Base-by-base conservation (phyloP, 2,329 filamentous ascomycete species). In the Exserohilum rostratum region DNA sequence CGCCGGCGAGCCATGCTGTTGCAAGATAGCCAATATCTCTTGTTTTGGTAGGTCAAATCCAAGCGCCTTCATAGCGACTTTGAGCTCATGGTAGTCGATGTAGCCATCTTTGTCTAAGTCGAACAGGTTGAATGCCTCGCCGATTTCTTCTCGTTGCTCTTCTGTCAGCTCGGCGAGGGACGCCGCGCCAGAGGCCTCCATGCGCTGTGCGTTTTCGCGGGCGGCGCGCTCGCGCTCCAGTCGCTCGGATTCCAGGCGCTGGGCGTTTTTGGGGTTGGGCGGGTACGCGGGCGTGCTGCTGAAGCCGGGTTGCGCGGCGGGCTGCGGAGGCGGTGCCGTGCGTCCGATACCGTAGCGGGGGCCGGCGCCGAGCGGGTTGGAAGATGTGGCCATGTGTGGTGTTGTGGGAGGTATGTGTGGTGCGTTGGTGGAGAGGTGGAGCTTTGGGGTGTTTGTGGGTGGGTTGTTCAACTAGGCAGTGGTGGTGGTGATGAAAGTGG, bases 21-120 rank as follows among this genome's bases (percentile, higher is more conserved):
- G 89, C 57, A 99, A 84, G 58, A 96, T 86, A 40, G 84, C 80
- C 68, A 93, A 88, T 57, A 96, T 91, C 66, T 96, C 91, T 58
- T 87, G 82, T 76, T 96, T 96, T 55, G 91, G 85, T 45, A 96
- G 82, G 69, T 96, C 91, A 80, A 98, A 98, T 61, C 95, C 95
- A 1, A 99, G 87, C 3, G 95, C 95, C 74, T 96, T 95, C 68
- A 98, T 88, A 57, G 93, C 92, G 78, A 98, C 95, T 77, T 95
- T 93, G 74, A 98, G 90, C 79, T 99, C 95, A 79, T 98, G 95
- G 81, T 96, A 98, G 80, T 98, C 93, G 72, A 99, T 91, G 76
- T 90, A 87, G 42, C 88, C 85, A 79, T 98, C 93, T 75, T 96
- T 93, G 82, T 98, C 93, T 70, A 96, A 89, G 76, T 98, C 95